Base-by-base conservation (phyloP, 2,329 filamentous ascomycete species). In the Beauveria medogensis region DNA sequence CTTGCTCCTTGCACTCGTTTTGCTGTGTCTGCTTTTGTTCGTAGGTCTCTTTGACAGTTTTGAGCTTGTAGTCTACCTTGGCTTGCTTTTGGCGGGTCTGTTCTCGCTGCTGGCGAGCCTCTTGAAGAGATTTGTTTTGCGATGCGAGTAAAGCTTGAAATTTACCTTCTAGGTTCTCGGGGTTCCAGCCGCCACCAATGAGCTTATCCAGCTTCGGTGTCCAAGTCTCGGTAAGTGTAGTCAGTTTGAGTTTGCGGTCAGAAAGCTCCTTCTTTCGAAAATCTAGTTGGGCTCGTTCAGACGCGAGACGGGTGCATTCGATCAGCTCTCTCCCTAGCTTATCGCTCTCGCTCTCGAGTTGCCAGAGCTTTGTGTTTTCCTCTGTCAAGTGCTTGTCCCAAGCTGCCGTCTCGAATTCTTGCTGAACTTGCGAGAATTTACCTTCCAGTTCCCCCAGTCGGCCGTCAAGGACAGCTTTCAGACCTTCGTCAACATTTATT, bases 401-500 rank as follows among this genome's bases (percentile, higher is more conserved):
- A 14, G 85, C 82, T 12, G 85, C 82, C 20, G 75, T 75, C 41
- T 85, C 82, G 54, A 88, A 82, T 1, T 87, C 82, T n/a, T 82
- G 77, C 64, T 85, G 88, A 3, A 84, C 80, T 58, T 82, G 80
- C 52, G 81, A 74, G 18, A 96, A 78, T 40, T 81, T 82, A 20
- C 77, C 76, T 63, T 88, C 83, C 0, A 90, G 80, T 44, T 94
- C 89, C 43, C 85, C 82, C 54, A 90, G 82, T 58, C 88, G 87
- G 18, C 86, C 83, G 67, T 94, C 88, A 7, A 97, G 79, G 3
- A 90, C 79, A 28, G 89, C 89, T 71, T 91, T 90, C 37, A 84
- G 84, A 3, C 92, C 92, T 74, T 97, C 93, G 67, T 99, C 93
- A 34, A 92, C 82, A 41, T 89, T 82, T 60, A 99, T 87, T n/a